phyloP scores from a whole-genome alignment of 345 rosid species.

The Toxicodendron radicans region DNA sequence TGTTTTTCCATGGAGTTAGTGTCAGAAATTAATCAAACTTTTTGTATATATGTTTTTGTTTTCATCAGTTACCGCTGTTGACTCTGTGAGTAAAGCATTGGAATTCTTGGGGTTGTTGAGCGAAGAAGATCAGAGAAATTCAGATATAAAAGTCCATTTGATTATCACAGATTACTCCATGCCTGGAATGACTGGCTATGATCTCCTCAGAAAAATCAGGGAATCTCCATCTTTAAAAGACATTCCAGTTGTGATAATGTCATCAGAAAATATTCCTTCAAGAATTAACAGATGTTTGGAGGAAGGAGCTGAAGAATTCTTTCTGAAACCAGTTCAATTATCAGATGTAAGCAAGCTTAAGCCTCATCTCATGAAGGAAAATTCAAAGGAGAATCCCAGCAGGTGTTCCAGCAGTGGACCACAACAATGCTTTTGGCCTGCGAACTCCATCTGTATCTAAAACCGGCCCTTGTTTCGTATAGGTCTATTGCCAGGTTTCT shows the following conservation, averaged over 20 bases:
- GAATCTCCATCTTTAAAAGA: constrained; percentile 66
- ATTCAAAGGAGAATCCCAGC: constrained; percentile 19
- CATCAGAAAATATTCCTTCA: constrained; percentile 86
- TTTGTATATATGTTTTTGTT: not conserved
- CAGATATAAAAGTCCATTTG: constrained; percentile 42
- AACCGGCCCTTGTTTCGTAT: not conserved
- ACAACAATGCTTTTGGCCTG: too few species aligned
- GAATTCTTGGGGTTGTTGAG: constrained; percentile 68
- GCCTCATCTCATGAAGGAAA: constrained; percentile 55
- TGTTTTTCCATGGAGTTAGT: too few species aligned
- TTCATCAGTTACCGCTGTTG: constrained; percentile 77
- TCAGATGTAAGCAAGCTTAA: constrained; percentile 78
- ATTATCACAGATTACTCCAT: constrained; percentile 94
- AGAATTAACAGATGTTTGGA: constrained; percentile 81
- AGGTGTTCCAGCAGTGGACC: not conserved
- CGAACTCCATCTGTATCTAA: too few species aligned
- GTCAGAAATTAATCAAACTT: not conserved
- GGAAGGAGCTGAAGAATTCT: constrained; percentile 94
- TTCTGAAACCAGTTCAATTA: constrained; percentile 78
- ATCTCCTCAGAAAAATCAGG: constrained; percentile 84
- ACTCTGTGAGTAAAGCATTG: constrained; percentile 86
- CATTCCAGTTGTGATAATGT: constrained; percentile 90
- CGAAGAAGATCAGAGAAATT: constrained; percentile 26
- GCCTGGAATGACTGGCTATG: constrained; percentile 99
- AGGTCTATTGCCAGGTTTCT: too few species aligned